Base-by-base conservation (phyloP, 768 basidiomycete genomes). In the Panus rudis region DNA sequence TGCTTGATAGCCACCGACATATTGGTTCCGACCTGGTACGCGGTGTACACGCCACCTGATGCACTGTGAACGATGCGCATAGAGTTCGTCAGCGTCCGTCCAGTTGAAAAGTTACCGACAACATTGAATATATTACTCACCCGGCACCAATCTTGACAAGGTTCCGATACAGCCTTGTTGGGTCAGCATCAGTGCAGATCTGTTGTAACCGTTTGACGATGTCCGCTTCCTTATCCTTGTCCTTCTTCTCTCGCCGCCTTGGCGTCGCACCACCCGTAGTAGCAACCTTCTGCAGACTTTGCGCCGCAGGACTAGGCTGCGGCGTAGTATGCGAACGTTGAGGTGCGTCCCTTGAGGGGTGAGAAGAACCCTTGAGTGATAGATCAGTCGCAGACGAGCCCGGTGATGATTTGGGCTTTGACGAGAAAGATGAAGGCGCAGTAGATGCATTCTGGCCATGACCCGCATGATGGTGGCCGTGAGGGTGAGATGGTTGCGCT, bases 111-210 rank as follows among this genome's bases (percentile, higher is more conserved):
- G 23, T 35, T 24, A 27, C 33, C 41, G 40, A 43, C 45, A 48
- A 39, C 19, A 21, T 21, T 6, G 43, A 50, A 16, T 3, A 21
- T 19, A 13, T 17, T 0, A 67, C 85, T 58, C 54, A 94, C 92
- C 94, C 96, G 63, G 98, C 94, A 30, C 94, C 96, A 58, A 98
- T 96, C 77, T 97, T 98, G 64, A 90, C 82, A 32, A 98, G 72
- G 57, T 78, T 92, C 45, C 93, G 75, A 58, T 98, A 98, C 26
- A 97, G 67, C 63, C 80, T 79, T 26, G 93, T 98, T 22, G 96
- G 96, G 64, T 99, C 96, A 4, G 92, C 93, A 59, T 96, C 92
- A 2, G 94, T 94, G 58, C 96, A 99, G 56, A 99, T 98, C 56
- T 84, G 82, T 59, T 90, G 84, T 53, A 99, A 64, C 14, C 92